These are phyloP conservation scores for Suhomyces sp. DNA, from an alignment of 805 yeast species.

Conservation along the genomic window DNA sequence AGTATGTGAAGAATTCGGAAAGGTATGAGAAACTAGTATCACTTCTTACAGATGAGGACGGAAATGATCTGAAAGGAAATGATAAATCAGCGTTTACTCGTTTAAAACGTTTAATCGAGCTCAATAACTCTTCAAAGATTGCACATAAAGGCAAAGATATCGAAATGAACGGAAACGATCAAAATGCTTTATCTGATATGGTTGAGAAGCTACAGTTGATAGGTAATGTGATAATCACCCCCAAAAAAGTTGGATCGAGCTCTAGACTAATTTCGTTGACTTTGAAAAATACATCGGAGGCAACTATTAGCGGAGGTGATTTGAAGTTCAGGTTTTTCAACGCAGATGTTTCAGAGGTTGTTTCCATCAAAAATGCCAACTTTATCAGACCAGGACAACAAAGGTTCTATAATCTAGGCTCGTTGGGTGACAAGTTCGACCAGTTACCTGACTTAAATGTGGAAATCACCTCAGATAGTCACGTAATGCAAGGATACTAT, in stretches of 20 bases:
- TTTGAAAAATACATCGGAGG: slow-evolving; percentile 22
- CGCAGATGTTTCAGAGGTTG: slow-evolving; percentile 10
- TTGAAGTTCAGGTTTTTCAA: slow-evolving; percentile 27
- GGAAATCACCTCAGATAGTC: slow-evolving; percentile 17
- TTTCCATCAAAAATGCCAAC: slow-evolving; percentile 24
- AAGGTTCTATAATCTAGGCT: slow-evolving; percentile 27
- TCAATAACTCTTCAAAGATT: background rate
- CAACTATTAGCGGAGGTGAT: slow-evolving; percentile 25
- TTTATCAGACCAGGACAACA: slow-evolving; percentile 23
- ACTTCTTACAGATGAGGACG: slow-evolving; percentile 5
- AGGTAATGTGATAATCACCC: slow-evolving; percentile 9
- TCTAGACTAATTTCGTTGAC: slow-evolving; percentile 21
- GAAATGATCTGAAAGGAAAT: slow-evolving; percentile 7
- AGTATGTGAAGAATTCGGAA: slow-evolving; percentile 19
- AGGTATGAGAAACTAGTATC: slow-evolving; percentile 21
- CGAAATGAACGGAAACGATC: background rate
- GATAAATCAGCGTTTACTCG: slow-evolving; percentile 23
- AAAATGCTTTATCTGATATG: background rate
- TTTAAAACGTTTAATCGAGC: slow-evolving; percentile 19
- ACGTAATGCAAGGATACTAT: slow-evolving; percentile 16
- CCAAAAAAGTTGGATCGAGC: slow-evolving; percentile 16
- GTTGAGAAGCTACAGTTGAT: background rate
- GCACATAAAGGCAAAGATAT: background rate
- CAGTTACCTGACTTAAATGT: slow-evolving; percentile 17
- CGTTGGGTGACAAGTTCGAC: slow-evolving; percentile 13